These are phyloP conservation scores for Capsicum chinense DNA, from an alignment of 257 asterid genomes.

Conservation along the genomic window DNA sequence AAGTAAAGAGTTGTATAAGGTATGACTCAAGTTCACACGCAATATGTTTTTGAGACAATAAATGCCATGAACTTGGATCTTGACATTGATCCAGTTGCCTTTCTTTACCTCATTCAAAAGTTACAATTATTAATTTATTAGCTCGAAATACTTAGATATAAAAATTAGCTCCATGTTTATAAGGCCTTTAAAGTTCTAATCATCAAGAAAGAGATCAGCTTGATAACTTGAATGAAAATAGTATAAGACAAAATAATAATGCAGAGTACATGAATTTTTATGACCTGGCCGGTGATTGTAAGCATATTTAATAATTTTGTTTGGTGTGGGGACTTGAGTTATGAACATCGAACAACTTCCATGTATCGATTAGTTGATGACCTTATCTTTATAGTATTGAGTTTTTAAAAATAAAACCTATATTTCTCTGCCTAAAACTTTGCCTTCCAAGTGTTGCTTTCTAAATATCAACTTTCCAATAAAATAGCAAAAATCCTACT, in stretches of 20 bases:
- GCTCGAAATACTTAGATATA: background rate
- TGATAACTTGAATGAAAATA: slow-evolving; percentile 18
- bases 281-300: too few species aligned
- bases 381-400: background rate
- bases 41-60: too few species aligned
- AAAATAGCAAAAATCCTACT: background rate
- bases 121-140: background rate
- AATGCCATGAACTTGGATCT: too few species aligned
- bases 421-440: background rate
- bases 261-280: background rate
- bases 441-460: slow-evolving; percentile 11
- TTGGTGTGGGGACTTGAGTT: background rate
- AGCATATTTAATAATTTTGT: background rate
- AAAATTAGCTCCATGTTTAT: background rate
- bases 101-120: background rate
- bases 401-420: background rate
- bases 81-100: background rate
- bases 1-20: too few species aligned
- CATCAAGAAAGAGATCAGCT: background rate
- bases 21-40: too few species aligned
- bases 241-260: background rate
- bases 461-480: background rate
- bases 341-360: background rate
- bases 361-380: slow-evolving; percentile 13
- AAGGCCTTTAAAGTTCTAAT: background rate